Percentiles rank a stretch among this genome's conserved stretches.
These are phyloP conservation scores for Penicillium nucicola DNA, from an alignment of 495 filamentous ascomycete species.

Conservation along the genomic window DNA sequence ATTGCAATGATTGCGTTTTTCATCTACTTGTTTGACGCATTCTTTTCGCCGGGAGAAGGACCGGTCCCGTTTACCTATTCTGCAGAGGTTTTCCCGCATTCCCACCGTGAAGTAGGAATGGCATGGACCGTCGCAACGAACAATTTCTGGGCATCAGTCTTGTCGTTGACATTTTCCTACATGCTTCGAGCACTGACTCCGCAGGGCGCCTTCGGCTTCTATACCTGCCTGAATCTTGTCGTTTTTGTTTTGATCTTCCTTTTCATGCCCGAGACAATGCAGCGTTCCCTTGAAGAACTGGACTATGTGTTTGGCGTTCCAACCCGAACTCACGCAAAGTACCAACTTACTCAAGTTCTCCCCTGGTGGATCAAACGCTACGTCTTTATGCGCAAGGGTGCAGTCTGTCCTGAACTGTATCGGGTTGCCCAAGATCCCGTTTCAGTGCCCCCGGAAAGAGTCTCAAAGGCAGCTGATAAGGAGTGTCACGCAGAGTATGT, in stretches of 20 bases:
- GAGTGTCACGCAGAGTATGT: not conserved
- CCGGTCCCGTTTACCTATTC: slow-evolving; percentile 81
- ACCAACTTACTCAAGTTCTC: slow-evolving; percentile 42
- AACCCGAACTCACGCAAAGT: slow-evolving; percentile 44
- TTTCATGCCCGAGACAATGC: slow-evolving; percentile 63
- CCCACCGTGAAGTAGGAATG: slow-evolving; percentile 74
- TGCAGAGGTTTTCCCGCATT: slow-evolving; percentile 74
- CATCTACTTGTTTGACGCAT: slow-evolving; percentile 67
- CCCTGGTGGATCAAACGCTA: slow-evolving; percentile 55
- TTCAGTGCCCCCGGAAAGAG: not conserved
- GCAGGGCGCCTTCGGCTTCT: slow-evolving; percentile 56
- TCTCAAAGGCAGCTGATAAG: not conserved
- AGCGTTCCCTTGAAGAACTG: slow-evolving; percentile 55
- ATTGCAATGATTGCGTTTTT: slow-evolving; percentile 65
- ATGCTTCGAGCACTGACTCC: slow-evolving; percentile 51
- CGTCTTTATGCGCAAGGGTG: slow-evolving; percentile 41
- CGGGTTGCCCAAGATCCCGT: not conserved
- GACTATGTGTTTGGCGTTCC: slow-evolving; percentile 57
- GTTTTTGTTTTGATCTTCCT: slow-evolving; percentile 67
- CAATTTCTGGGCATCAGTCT: slow-evolving; percentile 62
- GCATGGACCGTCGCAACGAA: slow-evolving; percentile 67
- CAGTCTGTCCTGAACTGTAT: slow-evolving; percentile 41
- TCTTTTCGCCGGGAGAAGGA: slow-evolving; percentile 77
- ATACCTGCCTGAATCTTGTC: slow-evolving; percentile 60
- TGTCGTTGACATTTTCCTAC: slow-evolving; percentile 63